Evolutionary conservation across 352 stramenopile species (phyloP), one percentile per base, ranked within the genome.

Genomic region (Phytopythium mirpurense): DNA sequence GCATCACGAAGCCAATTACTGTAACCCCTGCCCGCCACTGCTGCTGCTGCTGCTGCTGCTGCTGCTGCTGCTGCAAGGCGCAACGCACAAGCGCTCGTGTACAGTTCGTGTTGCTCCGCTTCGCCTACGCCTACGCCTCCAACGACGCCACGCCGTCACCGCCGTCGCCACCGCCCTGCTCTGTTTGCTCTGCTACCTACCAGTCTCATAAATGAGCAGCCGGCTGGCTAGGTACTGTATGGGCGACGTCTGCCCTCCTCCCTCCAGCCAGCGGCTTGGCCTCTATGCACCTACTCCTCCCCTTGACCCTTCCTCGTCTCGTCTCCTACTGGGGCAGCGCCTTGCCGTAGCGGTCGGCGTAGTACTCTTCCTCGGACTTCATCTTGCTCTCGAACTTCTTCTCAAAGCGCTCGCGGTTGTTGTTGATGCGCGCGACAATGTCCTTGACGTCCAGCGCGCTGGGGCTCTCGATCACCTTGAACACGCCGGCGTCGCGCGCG

Each of bases 381-480:
- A 95, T 97, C 70, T 96, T 97, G 81, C 77, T 95, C 58, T 83
- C 83, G 65, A 96, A 96, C 71, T 97, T 97, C 70, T 93, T 93
- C 63, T 95, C 86, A 32, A 95, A 92, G n/a, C 83, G 80, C 48
- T 93, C 83, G 50, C 82, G 82, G 62, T 96, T 94, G 54, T 90
- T 76, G 59, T 89, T 90, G 67, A 96, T 96, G 51, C 88, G 86
- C 31, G 72, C 78, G 49, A 96, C 84, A 52, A 96, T 95, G 62
- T 94, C 83, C 49, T 86, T 83, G 49, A 95, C 84, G 42, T 93
- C 79, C 37, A 97, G 56, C 48, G 70, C 77, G 56, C 69, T 84
- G 8, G 82, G 79, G 45, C 81, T 92, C 57, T 76, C 31, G 50
- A 96, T 79, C 18, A 84, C 56, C 56, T 87, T 69, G 60, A 96